Evolutionary conservation across 768 basidiomycete genomes (phyloP).

Genomic region (Suillus subaureus): DNA sequence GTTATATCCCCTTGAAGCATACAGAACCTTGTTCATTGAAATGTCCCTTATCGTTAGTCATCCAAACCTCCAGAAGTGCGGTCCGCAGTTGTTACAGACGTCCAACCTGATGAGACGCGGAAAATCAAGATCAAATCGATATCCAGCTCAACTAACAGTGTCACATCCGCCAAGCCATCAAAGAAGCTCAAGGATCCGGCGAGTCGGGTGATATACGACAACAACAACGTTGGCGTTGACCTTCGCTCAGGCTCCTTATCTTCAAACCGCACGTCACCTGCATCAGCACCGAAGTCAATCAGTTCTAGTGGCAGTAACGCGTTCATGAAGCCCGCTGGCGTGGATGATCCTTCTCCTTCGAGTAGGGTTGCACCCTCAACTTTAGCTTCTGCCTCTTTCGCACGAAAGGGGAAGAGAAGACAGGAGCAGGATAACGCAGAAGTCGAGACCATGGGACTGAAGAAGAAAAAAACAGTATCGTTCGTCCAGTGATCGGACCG

Average conservation of each 20-base stretch:
- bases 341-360: conserved; percentile 47
- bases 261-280: conserved; percentile 15
- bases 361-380: conserved; percentile 3
- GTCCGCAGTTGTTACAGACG: background rate
- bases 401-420: conserved; percentile 21
- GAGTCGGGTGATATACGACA: conserved; percentile 44
- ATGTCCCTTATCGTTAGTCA: conserved; percentile 20
- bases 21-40: conserved; percentile 22
- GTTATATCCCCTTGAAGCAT: conserved; percentile 19
- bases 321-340: conserved; percentile 60
- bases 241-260: conserved; percentile 34
- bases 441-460: conserved; percentile 20
- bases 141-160: conserved; percentile 23
- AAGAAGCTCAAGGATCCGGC: conserved; percentile 5
- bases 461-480: conserved; percentile 26
- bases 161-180: background rate
- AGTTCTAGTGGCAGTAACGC: conserved; percentile 1
- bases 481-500: conserved; percentile 27
- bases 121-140: conserved; percentile 15
- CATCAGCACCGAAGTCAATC: conserved; percentile 8
- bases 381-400: background rate
- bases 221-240: conserved; percentile 51
- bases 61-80: conserved; percentile 7
- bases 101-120: conserved; percentile 4
- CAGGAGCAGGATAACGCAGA: conserved; percentile 28